A percentile compares a stretch with the other conserved stretches of the same genome.
Conservation (phyloP, 208 protist genomes). For the Phytomonas sp. region DNA sequence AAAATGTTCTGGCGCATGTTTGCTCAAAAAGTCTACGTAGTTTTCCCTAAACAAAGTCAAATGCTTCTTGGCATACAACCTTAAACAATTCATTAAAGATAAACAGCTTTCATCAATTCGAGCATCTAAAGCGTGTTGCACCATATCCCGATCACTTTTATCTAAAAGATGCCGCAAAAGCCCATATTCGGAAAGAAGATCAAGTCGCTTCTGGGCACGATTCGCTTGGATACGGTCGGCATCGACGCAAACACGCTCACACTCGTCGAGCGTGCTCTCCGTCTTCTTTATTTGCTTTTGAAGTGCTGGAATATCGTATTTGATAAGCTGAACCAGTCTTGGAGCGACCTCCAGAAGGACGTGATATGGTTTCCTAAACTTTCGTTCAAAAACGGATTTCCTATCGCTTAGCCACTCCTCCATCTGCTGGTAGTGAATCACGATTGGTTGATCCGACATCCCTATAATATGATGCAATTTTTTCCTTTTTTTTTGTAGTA, state of each 20-base stretch:
- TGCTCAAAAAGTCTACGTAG: constrained; percentile 28
- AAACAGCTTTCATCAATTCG: constrained; percentile 22
- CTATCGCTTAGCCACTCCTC: constrained; percentile 77
- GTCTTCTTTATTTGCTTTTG: constrained; percentile 44
- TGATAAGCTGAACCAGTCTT: constrained; percentile 41
- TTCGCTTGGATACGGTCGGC: constrained; percentile 20
- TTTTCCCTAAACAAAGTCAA: constrained; percentile 19
- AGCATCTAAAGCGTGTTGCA: constrained; percentile 27
- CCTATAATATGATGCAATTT: background rate
- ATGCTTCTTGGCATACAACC: constrained; percentile 18
- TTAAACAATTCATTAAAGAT: constrained; percentile 20
- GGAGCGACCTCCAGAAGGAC: constrained; percentile 38
- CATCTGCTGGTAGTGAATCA: constrained; percentile 76
- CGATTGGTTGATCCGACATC: constrained; percentile 48
- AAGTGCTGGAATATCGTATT: constrained; percentile 66
- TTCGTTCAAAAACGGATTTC: constrained; percentile 33
- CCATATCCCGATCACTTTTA: constrained; percentile 6
- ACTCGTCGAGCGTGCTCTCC: constrained; percentile 35
- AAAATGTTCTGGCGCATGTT: constrained; percentile 25
- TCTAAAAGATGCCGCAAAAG: constrained; percentile 10
- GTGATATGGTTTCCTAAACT: constrained; percentile 40
- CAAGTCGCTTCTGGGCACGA: constrained; percentile 22
- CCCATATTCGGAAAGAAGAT: constrained; percentile 31
- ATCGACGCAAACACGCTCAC: constrained; percentile 48
- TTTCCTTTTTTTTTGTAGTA: background rate